Conservation (phyloP, 441 rosid genomes). For the Pelargonium myrrhifolium region DNA sequence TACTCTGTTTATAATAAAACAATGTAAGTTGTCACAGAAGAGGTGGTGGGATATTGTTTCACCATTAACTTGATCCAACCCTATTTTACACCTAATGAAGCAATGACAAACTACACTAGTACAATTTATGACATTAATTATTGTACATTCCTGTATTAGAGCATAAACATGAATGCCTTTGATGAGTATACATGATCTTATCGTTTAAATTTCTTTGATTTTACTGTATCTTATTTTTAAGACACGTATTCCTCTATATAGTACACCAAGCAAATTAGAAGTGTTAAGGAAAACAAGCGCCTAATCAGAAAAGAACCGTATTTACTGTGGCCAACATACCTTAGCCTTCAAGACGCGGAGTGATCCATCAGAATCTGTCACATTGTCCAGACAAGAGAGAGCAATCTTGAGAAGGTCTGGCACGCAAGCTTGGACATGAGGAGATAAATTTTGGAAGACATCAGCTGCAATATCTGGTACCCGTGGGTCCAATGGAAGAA, state of each 20-base stretch:
- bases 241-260: not conserved
- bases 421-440: conserved; percentile 75
- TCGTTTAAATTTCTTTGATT: not conserved
- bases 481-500: conserved; percentile 84
- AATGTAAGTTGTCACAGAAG: too few species aligned
- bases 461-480: conserved; percentile 43
- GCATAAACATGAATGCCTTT: not conserved
- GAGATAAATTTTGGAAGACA: conserved; percentile 62
- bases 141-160: too few species aligned
- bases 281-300: not conserved
- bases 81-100: not conserved
- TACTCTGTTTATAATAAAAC: too few species aligned
- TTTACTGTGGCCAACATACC: conserved; percentile 33
- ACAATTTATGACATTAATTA: too few species aligned
- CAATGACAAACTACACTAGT: not conserved
- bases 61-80: not conserved
- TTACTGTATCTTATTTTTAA: not conserved
- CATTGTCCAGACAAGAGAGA: conserved; percentile 72
- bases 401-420: conserved; percentile 81
- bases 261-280: not conserved
- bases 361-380: conserved; percentile 78
- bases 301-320: not conserved
- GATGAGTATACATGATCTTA: not conserved
- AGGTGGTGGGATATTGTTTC: too few species aligned
- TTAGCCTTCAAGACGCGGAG: conserved; percentile 84